Percentiles rank a stretch among this genome's conserved stretches.
Evolutionary conservation across 345 rosid genomes (phyloP).

Genomic region (Salix caprea): DNA sequence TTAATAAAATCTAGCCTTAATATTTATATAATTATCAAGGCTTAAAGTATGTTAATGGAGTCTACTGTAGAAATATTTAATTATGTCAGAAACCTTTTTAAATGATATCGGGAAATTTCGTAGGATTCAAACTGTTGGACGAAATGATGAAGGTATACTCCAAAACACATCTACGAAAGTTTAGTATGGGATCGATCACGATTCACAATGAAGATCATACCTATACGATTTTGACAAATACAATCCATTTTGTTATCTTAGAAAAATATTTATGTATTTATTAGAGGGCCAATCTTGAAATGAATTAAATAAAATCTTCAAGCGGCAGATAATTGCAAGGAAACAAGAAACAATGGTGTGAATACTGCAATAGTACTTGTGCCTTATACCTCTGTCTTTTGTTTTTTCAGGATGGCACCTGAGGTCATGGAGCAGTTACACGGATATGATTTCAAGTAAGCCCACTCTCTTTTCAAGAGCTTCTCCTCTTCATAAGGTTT

Average conservation of each 20-base stretch:
- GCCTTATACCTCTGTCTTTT: neutral
- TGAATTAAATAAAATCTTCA: too few relatives aligned
- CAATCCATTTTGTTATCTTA: neutral
- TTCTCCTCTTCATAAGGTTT: slow-evolving; percentile 6
- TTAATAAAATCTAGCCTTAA: neutral
- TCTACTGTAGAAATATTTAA: neutral
- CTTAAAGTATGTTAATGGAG: neutral
- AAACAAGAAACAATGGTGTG: too few relatives aligned
- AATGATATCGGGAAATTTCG: neutral
- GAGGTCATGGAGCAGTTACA: slow-evolving; percentile 99
- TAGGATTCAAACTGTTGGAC: neutral
- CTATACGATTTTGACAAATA: neutral
- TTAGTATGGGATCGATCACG: neutral
- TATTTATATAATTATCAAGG: neutral
- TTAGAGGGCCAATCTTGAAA: too few relatives aligned
- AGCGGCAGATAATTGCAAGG: too few relatives aligned
- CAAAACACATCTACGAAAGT: neutral
- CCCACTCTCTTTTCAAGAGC: slow-evolving; percentile 12
- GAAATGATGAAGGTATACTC: neutral
- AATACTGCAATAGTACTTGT: neutral
- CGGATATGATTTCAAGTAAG: slow-evolving; percentile 96
- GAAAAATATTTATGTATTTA: neutral
- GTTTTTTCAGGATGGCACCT: slow-evolving; percentile 90
- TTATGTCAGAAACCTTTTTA: neutral
- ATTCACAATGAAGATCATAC: neutral